Evolutionary conservation across 208 protist genomes (phyloP), one percentile per base, ranked within the genome.

Genomic region (Leishmania braziliensis): DNA sequence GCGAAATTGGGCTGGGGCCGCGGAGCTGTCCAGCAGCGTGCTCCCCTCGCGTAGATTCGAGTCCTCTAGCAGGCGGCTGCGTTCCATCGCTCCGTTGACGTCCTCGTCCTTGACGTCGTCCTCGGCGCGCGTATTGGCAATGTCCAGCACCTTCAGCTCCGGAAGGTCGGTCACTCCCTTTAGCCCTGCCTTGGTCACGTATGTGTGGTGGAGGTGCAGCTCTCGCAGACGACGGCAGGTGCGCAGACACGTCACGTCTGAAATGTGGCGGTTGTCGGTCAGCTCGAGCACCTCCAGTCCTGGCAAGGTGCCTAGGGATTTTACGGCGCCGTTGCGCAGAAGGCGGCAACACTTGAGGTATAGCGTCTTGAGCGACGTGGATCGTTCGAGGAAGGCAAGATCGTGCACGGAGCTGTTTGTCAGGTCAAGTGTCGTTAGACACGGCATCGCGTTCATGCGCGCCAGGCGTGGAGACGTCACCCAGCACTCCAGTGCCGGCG

Each of bases 221-320:
- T 83, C 84, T 9, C 83, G 78, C 79, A 95, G 83, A n/a, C 75
- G 72, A 3, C 71, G 74, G 58, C 87, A 91, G 36, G 66, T 63
- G 18, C 70, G 73, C 58, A 95, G 83, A n/a, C 73, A 85, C 5
- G 56, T 83, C n/a, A 93, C 85, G 75, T 90, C 80, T 58, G 85
- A 88, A 60, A 95, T 87, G 71, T 85, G 81, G 9, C 78, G 36
- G 62, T 85, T 86, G 73, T 91, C 89, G 43, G 84, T 86, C 54
- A 95, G 58, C 78, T 92, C 84, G 43, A 95, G 53, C 80, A 75
- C 81, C 78, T 93, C 86, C 51, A 95, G 75, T 46, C 75, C 77
- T 23, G 76, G 68, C 26, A 87, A 75, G 33, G 75, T 69, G 39
- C 82, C 76, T 12, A 88, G 84, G 5, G 18, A 71, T 62, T 54